Conservation (phyloP, 2,329 filamentous ascomycete genomes). For the Aspergillus quadrilineatus region DNA sequence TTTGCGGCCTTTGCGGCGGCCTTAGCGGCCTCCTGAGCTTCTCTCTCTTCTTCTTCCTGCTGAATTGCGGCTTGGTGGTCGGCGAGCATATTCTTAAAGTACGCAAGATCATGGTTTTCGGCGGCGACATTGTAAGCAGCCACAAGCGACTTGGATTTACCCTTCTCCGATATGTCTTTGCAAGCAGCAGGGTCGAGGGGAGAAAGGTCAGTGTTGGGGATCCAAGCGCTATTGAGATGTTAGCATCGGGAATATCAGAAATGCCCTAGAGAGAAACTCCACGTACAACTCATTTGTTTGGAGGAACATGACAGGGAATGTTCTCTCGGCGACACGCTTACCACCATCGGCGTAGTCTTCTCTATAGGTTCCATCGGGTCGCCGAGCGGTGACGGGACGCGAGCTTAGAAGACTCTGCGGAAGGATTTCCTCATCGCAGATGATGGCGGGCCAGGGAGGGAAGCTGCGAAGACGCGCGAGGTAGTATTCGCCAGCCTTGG, state of each 20-base stretch:
- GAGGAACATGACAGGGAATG: constrained; percentile 93
- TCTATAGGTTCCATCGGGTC: constrained; percentile 79
- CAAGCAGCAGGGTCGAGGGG: constrained; percentile 74
- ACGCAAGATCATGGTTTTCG: constrained; percentile 71
- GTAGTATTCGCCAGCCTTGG: constrained; percentile 86
- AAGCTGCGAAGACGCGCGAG: constrained; percentile 93
- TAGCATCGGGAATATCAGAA: constrained; percentile 10
- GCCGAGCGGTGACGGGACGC: constrained; percentile 79
- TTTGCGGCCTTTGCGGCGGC: constrained; percentile 53
- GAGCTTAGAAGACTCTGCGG: constrained; percentile 72
- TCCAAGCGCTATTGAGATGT: constrained; percentile 70
- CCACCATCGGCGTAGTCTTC: constrained; percentile 85
- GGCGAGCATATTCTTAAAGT: constrained; percentile 77
- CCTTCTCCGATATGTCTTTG: constrained; percentile 63
- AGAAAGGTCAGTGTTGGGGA: constrained; percentile 76
- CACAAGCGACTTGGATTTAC: constrained; percentile 77
- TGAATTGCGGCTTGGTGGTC: constrained; percentile 58
- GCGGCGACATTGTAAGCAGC: constrained; percentile 77
- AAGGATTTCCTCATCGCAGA: constrained; percentile 93
- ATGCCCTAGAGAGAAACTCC: constrained; percentile 6
- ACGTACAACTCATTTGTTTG: constrained; percentile 96
- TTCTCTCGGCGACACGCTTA: constrained; percentile 79
- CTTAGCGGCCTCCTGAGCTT: constrained; percentile 62
- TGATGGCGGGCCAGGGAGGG: constrained; percentile 89
- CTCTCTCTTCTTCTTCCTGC: constrained; percentile 62